Evolutionary conservation across 2,329 filamentous ascomycete genomes (phyloP).

Genomic region (Fusarium buxicola): DNA sequence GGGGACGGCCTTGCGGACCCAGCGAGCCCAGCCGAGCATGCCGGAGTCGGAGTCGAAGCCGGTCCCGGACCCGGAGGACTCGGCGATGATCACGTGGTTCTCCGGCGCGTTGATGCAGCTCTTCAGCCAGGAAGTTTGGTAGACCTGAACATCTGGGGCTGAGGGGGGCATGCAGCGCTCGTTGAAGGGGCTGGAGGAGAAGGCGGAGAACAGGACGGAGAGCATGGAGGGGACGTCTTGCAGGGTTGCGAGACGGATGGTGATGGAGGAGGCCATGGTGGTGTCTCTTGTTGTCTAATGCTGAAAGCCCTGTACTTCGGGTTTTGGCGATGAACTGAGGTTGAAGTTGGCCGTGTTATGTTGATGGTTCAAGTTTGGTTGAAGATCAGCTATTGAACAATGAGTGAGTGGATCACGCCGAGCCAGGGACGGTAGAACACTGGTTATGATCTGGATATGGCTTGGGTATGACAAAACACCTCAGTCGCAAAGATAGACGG

Average conservation of each 20-base stretch:
- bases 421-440: neutral
- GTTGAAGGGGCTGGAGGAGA: constrained; percentile 48
- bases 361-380: neutral
- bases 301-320: neutral
- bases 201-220: constrained; percentile 48
- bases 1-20: constrained; percentile 47
- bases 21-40: constrained; percentile 51
- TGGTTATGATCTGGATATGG: no score
- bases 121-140: constrained; percentile 38
- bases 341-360: neutral
- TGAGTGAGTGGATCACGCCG: constrained; percentile 28
- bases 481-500: neutral
- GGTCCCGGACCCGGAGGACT: neutral
- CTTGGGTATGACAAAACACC: no score
- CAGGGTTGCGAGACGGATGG: constrained; percentile 54
- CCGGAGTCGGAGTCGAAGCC: neutral
- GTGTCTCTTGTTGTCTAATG: neutral
- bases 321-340: neutral
- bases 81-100: constrained; percentile 48
- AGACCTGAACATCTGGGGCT: constrained; percentile 38
- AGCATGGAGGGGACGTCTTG: constrained; percentile 49
- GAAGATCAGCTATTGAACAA: neutral
- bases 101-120: constrained; percentile 46
- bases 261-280: constrained; percentile 28
- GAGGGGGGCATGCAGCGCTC: constrained; percentile 46